These are phyloP conservation scores for Vitis hybrid DNA, from an alignment of 177 flowering plant genomes.

Conservation along the genomic window DNA sequence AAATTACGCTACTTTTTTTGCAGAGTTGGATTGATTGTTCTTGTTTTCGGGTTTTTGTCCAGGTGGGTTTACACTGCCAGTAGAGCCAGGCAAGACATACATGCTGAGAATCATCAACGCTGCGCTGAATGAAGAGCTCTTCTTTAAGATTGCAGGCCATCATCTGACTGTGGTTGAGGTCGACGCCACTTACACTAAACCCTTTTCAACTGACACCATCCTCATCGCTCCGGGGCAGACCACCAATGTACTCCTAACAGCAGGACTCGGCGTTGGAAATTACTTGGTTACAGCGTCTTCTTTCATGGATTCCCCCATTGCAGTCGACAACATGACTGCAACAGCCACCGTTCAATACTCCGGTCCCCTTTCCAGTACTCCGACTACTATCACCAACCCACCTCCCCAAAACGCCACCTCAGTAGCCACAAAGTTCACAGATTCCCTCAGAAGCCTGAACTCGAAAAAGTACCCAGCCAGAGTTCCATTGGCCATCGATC, in stretches of 20 bases:
- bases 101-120: constrained; percentile 65
- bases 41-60: constrained; percentile 6
- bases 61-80: constrained; percentile 43
- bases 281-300: constrained; percentile 49
- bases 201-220: constrained; percentile 50
- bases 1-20: too few relatives aligned
- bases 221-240: constrained; percentile 73
- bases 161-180: constrained; percentile 63
- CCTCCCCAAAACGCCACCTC: constrained; percentile 58
- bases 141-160: constrained; percentile 68
- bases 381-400: constrained; percentile 27
- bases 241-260: constrained; percentile 52
- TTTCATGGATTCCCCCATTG: constrained; percentile 57
- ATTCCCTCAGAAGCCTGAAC: constrained; percentile 50
- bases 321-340: constrained; percentile 54
- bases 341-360: constrained; percentile 48
- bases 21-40: too few relatives aligned
- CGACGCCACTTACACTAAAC: constrained; percentile 64
- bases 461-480: constrained; percentile 42
- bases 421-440: constrained; percentile 41
- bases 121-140: constrained; percentile 74
- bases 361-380: constrained; percentile 21
- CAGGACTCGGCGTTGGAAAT: constrained; percentile 33
- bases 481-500: constrained; percentile 52
- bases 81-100: constrained; percentile 48